Conservation (phyloP, 129 eudicot species). For the Chrysanthemum makinoi region DNA sequence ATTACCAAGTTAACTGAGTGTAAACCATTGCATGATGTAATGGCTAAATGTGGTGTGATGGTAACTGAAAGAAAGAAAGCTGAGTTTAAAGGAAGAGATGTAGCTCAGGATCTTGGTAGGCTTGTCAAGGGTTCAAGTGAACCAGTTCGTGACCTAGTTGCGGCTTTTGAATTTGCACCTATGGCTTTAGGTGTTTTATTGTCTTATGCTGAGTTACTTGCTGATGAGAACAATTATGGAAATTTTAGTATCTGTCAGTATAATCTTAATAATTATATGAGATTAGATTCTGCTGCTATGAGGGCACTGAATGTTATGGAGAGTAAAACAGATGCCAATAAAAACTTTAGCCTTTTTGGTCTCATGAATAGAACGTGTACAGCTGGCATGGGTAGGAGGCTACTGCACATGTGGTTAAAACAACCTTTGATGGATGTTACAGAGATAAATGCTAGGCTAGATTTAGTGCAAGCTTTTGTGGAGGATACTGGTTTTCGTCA, state of each 20-base stretch:
- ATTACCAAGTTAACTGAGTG: slow-evolving; percentile 55
- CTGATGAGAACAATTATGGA: slow-evolving; percentile 83
- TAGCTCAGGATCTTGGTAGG: slow-evolving; percentile 85
- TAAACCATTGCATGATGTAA: slow-evolving; percentile 64
- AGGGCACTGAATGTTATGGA: slow-evolving; percentile 95
- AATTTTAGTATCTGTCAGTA: slow-evolving; percentile 54
- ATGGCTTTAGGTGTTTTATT: slow-evolving; percentile 72
- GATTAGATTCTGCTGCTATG: slow-evolving; percentile 98
- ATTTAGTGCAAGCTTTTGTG: slow-evolving; percentile 91
- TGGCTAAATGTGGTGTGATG: slow-evolving; percentile 93
- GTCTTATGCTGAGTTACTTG: slow-evolving; percentile 78
- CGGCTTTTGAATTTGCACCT: slow-evolving; percentile 70
- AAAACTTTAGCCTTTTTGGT: slow-evolving; percentile 90
- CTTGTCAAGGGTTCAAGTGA: slow-evolving; percentile 84
- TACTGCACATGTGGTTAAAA: slow-evolving; percentile 92
- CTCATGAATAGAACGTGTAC: slow-evolving; percentile 96
- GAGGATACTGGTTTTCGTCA: slow-evolving; percentile 88
- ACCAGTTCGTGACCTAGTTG: slow-evolving; percentile 74
- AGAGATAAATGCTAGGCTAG: slow-evolving; percentile 75
- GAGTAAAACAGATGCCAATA: slow-evolving; percentile 93
- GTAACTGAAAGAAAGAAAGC: slow-evolving; percentile 80
- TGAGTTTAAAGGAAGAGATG: slow-evolving; percentile 77
- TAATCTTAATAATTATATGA: slow-evolving; percentile 77
- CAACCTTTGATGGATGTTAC: slow-evolving; percentile 82
- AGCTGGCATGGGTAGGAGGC: slow-evolving; percentile 93